Base-by-base conservation (phyloP, 2,329 filamentous ascomycete species). In the Phaeoacremonium minimum region DNA sequence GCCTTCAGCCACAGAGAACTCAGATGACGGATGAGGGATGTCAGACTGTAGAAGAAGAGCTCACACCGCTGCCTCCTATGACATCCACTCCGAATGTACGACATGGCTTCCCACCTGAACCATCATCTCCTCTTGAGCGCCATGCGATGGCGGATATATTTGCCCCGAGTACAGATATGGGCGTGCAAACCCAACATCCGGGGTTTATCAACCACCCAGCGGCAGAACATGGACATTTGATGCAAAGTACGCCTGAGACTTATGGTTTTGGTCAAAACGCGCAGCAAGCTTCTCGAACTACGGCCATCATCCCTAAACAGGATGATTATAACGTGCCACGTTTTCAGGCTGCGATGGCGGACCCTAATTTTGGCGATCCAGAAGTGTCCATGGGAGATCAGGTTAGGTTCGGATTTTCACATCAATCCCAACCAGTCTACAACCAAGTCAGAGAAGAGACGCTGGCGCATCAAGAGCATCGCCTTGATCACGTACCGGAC, bases 1-100 rank as follows among this genome's bases (percentile, higher is more conserved):
- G 9, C n/a, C 22, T n/a, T n/a, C 22, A 9, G 22, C 41, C 6
- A 26, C 48, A n/a, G 3, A 50, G 41, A 6, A 43, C 50, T 0
- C 36, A 40, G 11, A 58, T 53, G 55, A 36, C 46, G 13, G 56
- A 61, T 29, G 54, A 52, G 16, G 52, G 46, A 7, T 49, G 47
- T 18, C 60, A 63, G 39, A 59, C 56, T 1, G 33, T 49, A 18
- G 52, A 55, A 32, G 18, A 42, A 11, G 49, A 50, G 8, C 31
- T 46, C 3, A 33, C 45, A 16, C 43, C 44, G 4, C 26, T 34
- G 7, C 30, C 39, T 14, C 20, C 34, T 18, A 35, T n/a, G n/a
- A n/a, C n/a, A n/a, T n/a, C n/a, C n/a, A n/a, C n/a, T n/a, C n/a
- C n/a, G n/a, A n/a, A n/a, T n/a, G n/a, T n/a, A n/a, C n/a, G n/a